A percentile compares a stretch with the other conserved stretches of the same genome.
These are phyloP conservation scores for Mariannaea sp. DNA, from an alignment of 2,329 filamentous ascomycete genomes.

Conservation along the genomic window DNA sequence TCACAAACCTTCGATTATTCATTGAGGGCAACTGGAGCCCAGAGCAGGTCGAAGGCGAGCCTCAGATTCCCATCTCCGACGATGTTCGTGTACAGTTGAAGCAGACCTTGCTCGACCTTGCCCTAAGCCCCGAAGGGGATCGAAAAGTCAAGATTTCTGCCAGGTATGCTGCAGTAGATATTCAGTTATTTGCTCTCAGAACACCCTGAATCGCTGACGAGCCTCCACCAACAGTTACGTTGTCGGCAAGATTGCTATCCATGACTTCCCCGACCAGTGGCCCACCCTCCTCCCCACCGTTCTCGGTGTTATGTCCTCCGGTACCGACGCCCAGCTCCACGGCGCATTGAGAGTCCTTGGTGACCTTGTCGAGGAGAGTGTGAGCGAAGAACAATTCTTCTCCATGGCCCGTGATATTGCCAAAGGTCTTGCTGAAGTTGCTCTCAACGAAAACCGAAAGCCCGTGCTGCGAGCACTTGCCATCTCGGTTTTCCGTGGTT, in stretches of 20 bases:
- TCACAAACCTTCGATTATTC: conserved; percentile 80
- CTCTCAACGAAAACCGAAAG: conserved; percentile 75
- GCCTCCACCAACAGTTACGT: conserved; percentile 56
- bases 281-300: conserved; percentile 83
- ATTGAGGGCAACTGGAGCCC: conserved; percentile 84
- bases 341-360: conserved; percentile 86
- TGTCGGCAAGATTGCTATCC: conserved; percentile 91
- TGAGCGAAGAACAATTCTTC: conserved; percentile 96
- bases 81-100: conserved; percentile 75
- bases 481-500: conserved; percentile 86
- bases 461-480: conserved; percentile 80
- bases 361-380: conserved; percentile 89
- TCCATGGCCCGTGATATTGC: conserved; percentile 84
- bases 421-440: conserved; percentile 80
- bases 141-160: conserved; percentile 88
- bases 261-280: conserved; percentile 95
- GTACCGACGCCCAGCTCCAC: conserved; percentile 80
- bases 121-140: conserved; percentile 73
- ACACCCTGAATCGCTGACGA: conserved; percentile 3
- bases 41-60: conserved; percentile 69
- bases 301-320: conserved; percentile 75
- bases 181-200: no score
- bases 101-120: conserved; percentile 75
- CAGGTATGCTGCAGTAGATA: conserved; percentile 59
- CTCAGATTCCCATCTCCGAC: conserved; percentile 70